phyloP scores from a whole-genome alignment of 2,329 filamentous ascomycete species.

The Alternaria sp. region DNA sequence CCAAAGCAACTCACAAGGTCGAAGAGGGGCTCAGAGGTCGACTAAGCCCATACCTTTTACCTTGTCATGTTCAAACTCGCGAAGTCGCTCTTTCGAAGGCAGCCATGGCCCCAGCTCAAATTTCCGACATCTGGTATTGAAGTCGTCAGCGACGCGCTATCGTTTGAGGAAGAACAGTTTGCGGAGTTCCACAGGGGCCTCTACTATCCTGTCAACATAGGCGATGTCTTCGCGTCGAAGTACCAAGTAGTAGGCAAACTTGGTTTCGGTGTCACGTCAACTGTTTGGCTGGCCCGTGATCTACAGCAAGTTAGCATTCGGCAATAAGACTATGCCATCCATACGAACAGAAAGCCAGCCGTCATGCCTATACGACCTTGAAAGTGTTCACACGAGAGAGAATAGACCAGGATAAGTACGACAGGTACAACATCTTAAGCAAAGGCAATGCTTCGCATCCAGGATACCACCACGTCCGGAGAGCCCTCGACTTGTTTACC shows the following conservation, averaged over 20 bases:
- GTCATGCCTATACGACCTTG: constrained; percentile 11
- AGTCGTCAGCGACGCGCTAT: constrained; percentile 11
- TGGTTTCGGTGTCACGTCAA: constrained; percentile 17
- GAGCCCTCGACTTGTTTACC: constrained; percentile 41
- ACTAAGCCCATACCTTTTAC: background rate
- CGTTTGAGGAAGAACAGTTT: constrained; percentile 18
- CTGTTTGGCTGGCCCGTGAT: constrained; percentile 22
- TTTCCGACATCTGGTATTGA: constrained; percentile 18
- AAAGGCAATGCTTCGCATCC: constrained; percentile 27
- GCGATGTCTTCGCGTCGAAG: constrained; percentile 16
- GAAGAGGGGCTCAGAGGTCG: background rate
- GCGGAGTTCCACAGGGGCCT: background rate
- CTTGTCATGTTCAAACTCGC: constrained; percentile 10
- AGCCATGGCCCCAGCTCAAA: constrained; percentile 18
- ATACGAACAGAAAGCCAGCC: constrained; percentile 4
- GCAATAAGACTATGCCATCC: background rate
- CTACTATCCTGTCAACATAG: constrained; percentile 20
- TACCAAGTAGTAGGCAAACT: constrained; percentile 26
- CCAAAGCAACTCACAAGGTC: background rate
- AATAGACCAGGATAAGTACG: constrained; percentile 8
- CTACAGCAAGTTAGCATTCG: constrained; percentile 10
- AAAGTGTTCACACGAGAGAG: constrained; percentile 14
- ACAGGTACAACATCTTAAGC: constrained; percentile 14
- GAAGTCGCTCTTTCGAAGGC: constrained; percentile 14
- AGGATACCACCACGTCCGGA: constrained; percentile 39